These are phyloP conservation scores for Sambucus nigra DNA, from an alignment of 129 eudicot genomes.

Conservation along the genomic window DNA sequence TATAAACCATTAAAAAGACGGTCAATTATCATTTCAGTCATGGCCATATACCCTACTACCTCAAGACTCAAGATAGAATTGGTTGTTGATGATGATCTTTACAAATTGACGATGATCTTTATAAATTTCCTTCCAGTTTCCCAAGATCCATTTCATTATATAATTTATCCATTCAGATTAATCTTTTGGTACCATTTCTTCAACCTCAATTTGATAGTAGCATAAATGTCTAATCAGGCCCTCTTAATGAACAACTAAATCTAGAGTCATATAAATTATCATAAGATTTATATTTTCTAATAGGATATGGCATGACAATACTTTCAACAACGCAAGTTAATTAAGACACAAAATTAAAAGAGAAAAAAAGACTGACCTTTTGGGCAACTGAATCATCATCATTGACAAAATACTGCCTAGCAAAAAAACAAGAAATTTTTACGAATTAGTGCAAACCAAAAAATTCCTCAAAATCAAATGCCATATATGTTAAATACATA, in stretches of 20 bases:
- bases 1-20: neutral
- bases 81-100: conserved; percentile 4
- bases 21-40: neutral
- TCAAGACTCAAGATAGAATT: conserved; percentile 1
- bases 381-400: conserved; percentile 61
- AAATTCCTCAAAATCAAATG: neutral
- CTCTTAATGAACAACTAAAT: conserved; percentile 11
- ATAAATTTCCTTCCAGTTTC: neutral
- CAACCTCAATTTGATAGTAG: conserved; percentile 3
- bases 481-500: neutral
- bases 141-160: conserved; percentile 1
- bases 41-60: conserved; percentile 11
- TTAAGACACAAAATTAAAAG: neutral
- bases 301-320: neutral
- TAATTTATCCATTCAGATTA: conserved; percentile 9
- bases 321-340: neutral
- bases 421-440: conserved; percentile 12
- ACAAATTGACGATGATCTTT: too few species aligned
- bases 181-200: conserved; percentile 8
- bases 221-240: conserved; percentile 10
- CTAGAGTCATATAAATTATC: neutral
- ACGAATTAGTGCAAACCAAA: neutral
- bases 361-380: conserved; percentile 41
- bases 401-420: conserved; percentile 89
- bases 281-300: neutral